Percentiles rank a stretch among this genome's conserved stretches.
These are phyloP conservation scores for Saccharomycopsis sp. DNA, from an alignment of 805 yeast species.

Conservation along the genomic window DNA sequence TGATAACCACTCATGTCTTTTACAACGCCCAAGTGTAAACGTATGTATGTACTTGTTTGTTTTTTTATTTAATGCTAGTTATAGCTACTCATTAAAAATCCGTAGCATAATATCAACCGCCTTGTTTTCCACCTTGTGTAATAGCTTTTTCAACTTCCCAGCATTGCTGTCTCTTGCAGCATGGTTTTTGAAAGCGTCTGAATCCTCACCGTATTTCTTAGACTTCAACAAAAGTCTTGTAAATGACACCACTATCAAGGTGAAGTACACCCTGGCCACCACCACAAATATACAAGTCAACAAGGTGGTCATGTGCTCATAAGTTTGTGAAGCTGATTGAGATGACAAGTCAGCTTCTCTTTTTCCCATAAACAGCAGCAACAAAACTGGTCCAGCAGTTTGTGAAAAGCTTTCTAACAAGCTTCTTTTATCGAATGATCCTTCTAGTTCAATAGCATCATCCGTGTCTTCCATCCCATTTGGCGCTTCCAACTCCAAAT, in stretches of 20 bases:
- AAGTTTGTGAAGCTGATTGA: conserved; percentile 55
- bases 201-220: conserved; percentile 33
- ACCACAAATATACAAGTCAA: conserved; percentile 41
- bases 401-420: too few relatives aligned
- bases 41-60: background rate
- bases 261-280: conserved; percentile 48
- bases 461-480: background rate
- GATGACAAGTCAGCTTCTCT: conserved; percentile 24
- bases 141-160: conserved; percentile 5
- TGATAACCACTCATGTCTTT: background rate
- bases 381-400: too few relatives aligned
- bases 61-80: background rate
- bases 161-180: background rate
- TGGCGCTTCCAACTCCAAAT: conserved; percentile 3
- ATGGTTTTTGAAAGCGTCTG: conserved; percentile 18
- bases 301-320: conserved; percentile 51
- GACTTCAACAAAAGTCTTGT: conserved; percentile 45
- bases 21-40: background rate
- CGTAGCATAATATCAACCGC: conserved; percentile 10
- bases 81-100: conserved; percentile 15
- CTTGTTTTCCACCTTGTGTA: conserved; percentile 12
- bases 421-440: background rate
- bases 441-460: conserved; percentile 3
- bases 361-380: background rate
- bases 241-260: conserved; percentile 49